Conservation (phyloP, 176 grass and related monocot species). For the Ananas comosus region DNA sequence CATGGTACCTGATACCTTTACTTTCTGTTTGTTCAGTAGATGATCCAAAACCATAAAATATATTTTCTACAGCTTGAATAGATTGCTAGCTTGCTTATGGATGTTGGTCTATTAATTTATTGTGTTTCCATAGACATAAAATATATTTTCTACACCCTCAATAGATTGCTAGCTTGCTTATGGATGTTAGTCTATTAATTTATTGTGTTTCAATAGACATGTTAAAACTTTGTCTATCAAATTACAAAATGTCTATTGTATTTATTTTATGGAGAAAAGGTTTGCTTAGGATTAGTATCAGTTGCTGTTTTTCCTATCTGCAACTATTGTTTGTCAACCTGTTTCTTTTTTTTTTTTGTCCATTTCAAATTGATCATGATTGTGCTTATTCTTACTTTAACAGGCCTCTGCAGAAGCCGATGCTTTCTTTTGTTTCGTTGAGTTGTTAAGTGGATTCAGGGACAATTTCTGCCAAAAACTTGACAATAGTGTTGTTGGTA, state of each 20-base stretch:
- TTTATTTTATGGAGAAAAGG: too few species aligned
- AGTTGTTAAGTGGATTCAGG: slow-evolving; percentile 70
- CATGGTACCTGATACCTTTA: too few species aligned
- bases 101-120: too few species aligned
- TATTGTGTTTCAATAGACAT: not conserved
- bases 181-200: too few species aligned
- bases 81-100: too few species aligned
- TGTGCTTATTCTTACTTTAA: slow-evolving; percentile 7
- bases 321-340: not conserved
- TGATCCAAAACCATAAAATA: too few species aligned
- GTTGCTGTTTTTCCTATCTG: not conserved
- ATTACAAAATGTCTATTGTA: too few species aligned
- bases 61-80: too few species aligned
- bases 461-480: slow-evolving; percentile 94
- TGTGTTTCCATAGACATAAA: not conserved
- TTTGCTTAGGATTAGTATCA: not conserved
- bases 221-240: too few species aligned
- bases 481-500: slow-evolving; percentile 75
- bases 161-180: too few species aligned
- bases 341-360: slow-evolving; percentile 1
- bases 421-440: slow-evolving; percentile 87
- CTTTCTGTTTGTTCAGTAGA: too few species aligned
- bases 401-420: slow-evolving; percentile 66
- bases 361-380: slow-evolving; percentile 6
- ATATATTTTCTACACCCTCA: too few species aligned